These are phyloP conservation scores for Flaveria robusta DNA, from an alignment of 129 eudicot species.

Conservation along the genomic window DNA sequence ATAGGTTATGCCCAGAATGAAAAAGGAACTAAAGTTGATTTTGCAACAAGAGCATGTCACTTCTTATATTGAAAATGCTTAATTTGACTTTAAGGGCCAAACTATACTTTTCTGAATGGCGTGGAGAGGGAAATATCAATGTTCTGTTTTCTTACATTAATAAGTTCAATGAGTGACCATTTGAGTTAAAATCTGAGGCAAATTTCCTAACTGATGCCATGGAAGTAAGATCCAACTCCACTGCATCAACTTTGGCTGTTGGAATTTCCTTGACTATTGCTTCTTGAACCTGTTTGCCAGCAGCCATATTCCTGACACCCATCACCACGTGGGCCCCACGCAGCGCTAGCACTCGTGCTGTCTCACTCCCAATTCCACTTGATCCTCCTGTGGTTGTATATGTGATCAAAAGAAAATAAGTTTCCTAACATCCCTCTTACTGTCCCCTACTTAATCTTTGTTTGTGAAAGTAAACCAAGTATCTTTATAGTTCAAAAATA, in stretches of 20 bases:
- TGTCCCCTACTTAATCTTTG: neutral
- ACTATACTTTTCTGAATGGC: neutral
- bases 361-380: conserved; percentile 86
- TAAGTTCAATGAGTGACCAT: conserved; percentile 70
- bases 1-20: neutral
- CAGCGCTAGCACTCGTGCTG: conserved; percentile 78
- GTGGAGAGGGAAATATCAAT: neutral
- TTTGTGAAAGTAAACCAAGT: neutral
- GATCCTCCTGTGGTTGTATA: conserved; percentile 69
- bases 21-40: neutral
- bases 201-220: conserved; percentile 79
- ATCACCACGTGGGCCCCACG: conserved; percentile 77
- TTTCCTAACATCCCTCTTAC: neutral
- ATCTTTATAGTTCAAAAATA: neutral
- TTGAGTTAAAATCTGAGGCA: conserved; percentile 65
- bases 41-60: neutral
- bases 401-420: conserved; percentile 8
- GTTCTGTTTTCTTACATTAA: conserved; percentile 59
- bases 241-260: conserved; percentile 66
- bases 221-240: conserved; percentile 87
- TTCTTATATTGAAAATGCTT: neutral
- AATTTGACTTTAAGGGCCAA: neutral
- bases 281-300: conserved; percentile 75
- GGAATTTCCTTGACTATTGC: conserved; percentile 68
- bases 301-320: conserved; percentile 76